Base-by-base conservation (phyloP, 257 asterid genomes). In the Solanum clarkiae region DNA sequence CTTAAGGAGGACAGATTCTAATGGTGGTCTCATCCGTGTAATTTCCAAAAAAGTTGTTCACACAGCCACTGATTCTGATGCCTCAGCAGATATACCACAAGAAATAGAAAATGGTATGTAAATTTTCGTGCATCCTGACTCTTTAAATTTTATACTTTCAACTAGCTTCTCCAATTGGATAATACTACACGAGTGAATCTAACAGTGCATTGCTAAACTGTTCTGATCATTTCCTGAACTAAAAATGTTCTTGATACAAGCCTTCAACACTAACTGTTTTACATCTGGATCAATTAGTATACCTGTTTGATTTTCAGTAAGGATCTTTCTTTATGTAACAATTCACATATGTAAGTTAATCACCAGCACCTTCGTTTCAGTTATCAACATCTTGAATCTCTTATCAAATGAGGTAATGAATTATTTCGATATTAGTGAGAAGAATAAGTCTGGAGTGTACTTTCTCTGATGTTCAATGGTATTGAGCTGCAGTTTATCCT, bases 21-120 rank as follows among this genome's bases (percentile, higher is more conserved):
- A 92, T 42, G 96, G 98, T 86, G 90, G 90, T 88, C 90, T 96
- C 91, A 89, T 95, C 81, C 97, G 99, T 80, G 97, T 96, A 83
- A 92, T 94, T 90, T 92, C 99, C 55, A 83, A 86, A 84, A 83
- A 86, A 84, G 89, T 85, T 85, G 92, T 89, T 86, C 87, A 90
- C 84, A 80, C 93, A 74, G 83, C 88, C 56, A 45, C 91, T 40
- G 91, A 65, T 81, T 93, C 91, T 79, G 90, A 88, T 86, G 89
- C 91, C 86, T 88, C 93, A 49, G 85, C 85, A 63, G 93, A 92
- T 53, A 89, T 90, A 82, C 59, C 91, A 75, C 89, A 90, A 66
- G 94, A 87, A 60, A 86, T 87, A 44, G 93, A 92, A 88, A 85
- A 89, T 82, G 96, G 98, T 94, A 90, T 36, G 56, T 85, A 24